These are phyloP conservation scores for Nakazawaea laoshanensis DNA, from an alignment of 805 yeast genomes.

Conservation along the genomic window DNA sequence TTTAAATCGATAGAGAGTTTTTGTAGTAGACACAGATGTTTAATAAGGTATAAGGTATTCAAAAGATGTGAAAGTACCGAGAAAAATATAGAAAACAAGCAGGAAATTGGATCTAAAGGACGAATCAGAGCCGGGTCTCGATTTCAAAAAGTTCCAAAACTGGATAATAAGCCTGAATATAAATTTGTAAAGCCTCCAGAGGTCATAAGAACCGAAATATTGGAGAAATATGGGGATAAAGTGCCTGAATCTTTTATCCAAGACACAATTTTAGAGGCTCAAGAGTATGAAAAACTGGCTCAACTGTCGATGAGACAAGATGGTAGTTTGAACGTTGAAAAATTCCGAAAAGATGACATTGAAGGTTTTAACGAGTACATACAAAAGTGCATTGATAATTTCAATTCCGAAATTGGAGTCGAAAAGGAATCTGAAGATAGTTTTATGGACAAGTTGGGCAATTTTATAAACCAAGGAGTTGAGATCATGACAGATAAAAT, in stretches of 20 bases:
- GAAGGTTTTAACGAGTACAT: slow-evolving; percentile 2
- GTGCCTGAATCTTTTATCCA: slow-evolving; percentile 8
- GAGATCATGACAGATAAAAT: slow-evolving; percentile 6
- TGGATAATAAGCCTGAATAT: neutral
- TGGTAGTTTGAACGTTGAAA: slow-evolving; percentile 2
- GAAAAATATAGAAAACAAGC: no score
- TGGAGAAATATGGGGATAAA: slow-evolving; percentile 6
- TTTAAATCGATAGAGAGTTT: no score
- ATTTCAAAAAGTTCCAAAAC: neutral
- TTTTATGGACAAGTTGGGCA: neutral
- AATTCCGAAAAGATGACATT: slow-evolving; percentile 5
- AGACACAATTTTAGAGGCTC: slow-evolving; percentile 10
- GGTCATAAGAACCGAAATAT: slow-evolving; percentile 10
- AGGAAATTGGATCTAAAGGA: neutral
- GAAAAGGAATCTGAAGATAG: slow-evolving; percentile 1
- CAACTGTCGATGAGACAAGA: slow-evolving; percentile 1
- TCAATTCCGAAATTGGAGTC: neutral
- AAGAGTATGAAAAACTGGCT: slow-evolving; percentile 1
- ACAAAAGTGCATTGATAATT: slow-evolving; percentile 1
- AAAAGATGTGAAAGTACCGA: no score
- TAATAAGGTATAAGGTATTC: no score
- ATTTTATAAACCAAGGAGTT: no score
- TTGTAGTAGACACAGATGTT: no score
- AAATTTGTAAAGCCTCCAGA: slow-evolving; percentile 11
- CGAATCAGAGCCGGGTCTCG: neutral